A percentile compares a stretch with the other conserved stretches of the same genome.
Evolutionary conservation across 1,284 basidiomycete genomes (phyloP).

Genomic region (Amylostereum chailletii): DNA sequence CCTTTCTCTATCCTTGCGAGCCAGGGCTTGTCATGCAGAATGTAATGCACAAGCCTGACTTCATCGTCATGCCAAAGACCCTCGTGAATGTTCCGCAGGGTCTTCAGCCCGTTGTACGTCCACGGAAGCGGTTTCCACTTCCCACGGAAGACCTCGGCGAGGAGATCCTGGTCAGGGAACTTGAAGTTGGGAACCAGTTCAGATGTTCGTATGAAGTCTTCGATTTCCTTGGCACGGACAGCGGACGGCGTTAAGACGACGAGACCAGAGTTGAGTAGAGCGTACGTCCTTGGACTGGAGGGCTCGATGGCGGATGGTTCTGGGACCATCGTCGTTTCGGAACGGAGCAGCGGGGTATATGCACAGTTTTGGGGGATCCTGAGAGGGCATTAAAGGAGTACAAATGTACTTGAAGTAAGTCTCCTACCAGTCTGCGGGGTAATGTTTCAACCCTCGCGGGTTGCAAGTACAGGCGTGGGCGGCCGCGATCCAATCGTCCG

Average conservation of each 20-base stretch:
- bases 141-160: slow-evolving; percentile 73
- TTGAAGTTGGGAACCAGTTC: slow-evolving; percentile 62
- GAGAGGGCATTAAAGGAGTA: not conserved
- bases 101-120: slow-evolving; percentile 85
- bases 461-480: slow-evolving; percentile 92
- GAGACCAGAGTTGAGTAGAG: slow-evolving; percentile 82
- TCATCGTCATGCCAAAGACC: slow-evolving; percentile 73
- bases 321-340: slow-evolving; percentile 36
- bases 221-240: slow-evolving; percentile 41
- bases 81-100: slow-evolving; percentile 60
- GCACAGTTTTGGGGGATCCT: slow-evolving; percentile 90
- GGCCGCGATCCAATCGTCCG: slow-evolving; percentile 72
- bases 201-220: slow-evolving; percentile 57
- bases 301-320: slow-evolving; percentile 30
- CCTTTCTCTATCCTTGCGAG: slow-evolving; percentile 28
- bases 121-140: slow-evolving; percentile 71
- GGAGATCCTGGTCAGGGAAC: slow-evolving; percentile 92
- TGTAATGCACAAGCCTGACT: slow-evolving; percentile 70
- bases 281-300: slow-evolving; percentile 60
- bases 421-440: slow-evolving; percentile 82
- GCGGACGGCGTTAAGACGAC: slow-evolving; percentile 80
- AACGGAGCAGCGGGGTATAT: slow-evolving; percentile 56
- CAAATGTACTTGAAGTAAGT: not conserved
- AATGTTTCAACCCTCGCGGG: slow-evolving; percentile 74
- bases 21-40: slow-evolving; percentile 75